phyloP scores from a whole-genome alignment of 2,329 filamentous ascomycete genomes.

The Cladosporium sp. region DNA sequence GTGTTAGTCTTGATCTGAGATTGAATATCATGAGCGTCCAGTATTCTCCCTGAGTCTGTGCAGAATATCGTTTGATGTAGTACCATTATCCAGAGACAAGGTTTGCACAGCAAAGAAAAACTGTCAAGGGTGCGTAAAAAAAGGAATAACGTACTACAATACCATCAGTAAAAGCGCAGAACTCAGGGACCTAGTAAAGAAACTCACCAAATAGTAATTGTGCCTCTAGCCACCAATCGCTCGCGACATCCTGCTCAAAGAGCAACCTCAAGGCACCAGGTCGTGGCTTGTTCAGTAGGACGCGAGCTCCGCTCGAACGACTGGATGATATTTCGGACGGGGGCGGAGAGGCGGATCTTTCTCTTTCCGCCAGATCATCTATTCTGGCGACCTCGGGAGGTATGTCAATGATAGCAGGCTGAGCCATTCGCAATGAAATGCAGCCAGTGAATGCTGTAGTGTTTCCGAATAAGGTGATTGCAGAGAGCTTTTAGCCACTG shows the following conservation, averaged over 20 bases:
- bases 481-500: not conserved
- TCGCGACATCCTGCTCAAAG: constrained; percentile 32
- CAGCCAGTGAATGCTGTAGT: not conserved
- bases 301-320: not conserved
- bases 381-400: constrained; percentile 7
- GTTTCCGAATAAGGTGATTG: not conserved
- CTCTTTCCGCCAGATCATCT: constrained; percentile 4
- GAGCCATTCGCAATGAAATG: not conserved
- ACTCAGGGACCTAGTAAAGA: no score
- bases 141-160: not conserved
- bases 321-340: not conserved
- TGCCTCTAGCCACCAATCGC: constrained; percentile 29
- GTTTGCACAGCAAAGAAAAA: no score
- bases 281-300: not conserved
- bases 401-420: not conserved
- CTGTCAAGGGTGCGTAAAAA: no score
- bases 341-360: not conserved
- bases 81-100: no score
- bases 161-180: not conserved
- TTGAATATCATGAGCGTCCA: not conserved
- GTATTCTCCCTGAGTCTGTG: no score
- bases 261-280: constrained; percentile 15
- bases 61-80: no score
- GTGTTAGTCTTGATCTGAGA: not conserved
- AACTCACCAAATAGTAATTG: constrained; percentile 30